Conservation (phyloP, 2,329 filamentous ascomycete genomes). For the Sarocladium oryzae region DNA sequence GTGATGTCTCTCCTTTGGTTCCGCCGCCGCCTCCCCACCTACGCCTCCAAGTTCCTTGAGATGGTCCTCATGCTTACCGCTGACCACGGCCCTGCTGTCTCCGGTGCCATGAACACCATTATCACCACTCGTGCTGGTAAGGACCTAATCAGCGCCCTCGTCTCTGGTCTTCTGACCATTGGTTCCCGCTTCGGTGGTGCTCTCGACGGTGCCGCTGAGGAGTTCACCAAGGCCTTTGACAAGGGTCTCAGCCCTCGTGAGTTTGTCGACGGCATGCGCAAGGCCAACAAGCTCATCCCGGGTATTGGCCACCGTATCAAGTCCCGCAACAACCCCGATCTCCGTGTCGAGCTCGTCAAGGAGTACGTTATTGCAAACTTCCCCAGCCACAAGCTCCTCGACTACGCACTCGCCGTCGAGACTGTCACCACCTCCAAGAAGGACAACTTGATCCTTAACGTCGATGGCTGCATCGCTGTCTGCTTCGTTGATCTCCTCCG, state of each 20-base stretch:
- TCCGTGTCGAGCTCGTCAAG: slow-evolving; percentile 98
- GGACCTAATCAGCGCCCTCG: slow-evolving; percentile 91
- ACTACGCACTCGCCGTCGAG: slow-evolving; percentile 97
- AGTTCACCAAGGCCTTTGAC: slow-evolving; percentile 97
- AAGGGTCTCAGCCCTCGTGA: slow-evolving; percentile 97
- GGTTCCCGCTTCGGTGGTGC: slow-evolving; percentile 98
- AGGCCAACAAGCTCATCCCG: slow-evolving; percentile 99
- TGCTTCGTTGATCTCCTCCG: slow-evolving; percentile 97
- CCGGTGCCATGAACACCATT: slow-evolving; percentile 99
- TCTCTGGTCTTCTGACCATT: slow-evolving; percentile 95
- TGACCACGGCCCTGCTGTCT: slow-evolving; percentile 97
- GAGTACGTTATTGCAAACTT: slow-evolving; percentile 98
- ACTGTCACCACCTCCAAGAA: slow-evolving; percentile 99
- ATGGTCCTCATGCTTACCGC: slow-evolving; percentile 99
- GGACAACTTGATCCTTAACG: slow-evolving; percentile 99
- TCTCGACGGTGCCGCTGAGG: slow-evolving; percentile 92
- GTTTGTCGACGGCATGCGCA: slow-evolving; percentile 98
- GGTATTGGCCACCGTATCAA: slow-evolving; percentile 99
- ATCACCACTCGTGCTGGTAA: slow-evolving; percentile 99
- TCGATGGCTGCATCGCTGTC: slow-evolving; percentile 95
- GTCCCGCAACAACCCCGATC: slow-evolving; percentile 99
- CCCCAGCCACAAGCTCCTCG: slow-evolving; percentile 95
- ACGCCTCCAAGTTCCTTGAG: slow-evolving; percentile 98
- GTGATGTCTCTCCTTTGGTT: slow-evolving; percentile 99
- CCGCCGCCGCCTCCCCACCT: slow-evolving; percentile 91